Base-by-base conservation (phyloP, 192 early-diverging fungal genomes). In the Haplosporangium gracile region DNA sequence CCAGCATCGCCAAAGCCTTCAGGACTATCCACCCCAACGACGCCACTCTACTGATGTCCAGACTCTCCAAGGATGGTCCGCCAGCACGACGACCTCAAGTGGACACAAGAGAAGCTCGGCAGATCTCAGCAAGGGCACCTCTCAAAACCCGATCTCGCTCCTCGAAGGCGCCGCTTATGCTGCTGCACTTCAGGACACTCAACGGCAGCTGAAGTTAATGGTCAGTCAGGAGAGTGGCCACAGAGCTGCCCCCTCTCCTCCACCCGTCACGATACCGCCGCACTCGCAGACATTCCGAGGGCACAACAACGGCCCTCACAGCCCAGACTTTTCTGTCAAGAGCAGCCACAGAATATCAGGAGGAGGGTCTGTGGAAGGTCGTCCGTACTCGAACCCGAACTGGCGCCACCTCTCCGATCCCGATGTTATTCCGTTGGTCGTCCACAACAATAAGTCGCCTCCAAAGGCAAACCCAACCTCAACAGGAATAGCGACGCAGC, bases 1-100 rank as follows among this genome's bases (percentile, higher is more conserved):
- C 8, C 80, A 82, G 9, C 69, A 81, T 34, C 57, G 43, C 10
- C 74, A 76, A 29, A 72, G 74, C 36, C 72, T 82, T 45, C 53
- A 74, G 4, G 81, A 47, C 2, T 77, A 77, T n/a, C 76, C 39
- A 36, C 72, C 60, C 0, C 51, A 72, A 10, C 51, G 82, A 63
- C 70, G 82, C 15, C 82, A 83, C 26, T 83, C 82, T 32, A 39
- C 72, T 2, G 82, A 83, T 18, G 77, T 78, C 18, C 82, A 74
- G 5, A 83, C n/a, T 6, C 15, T 70, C 1, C 34, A 55, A 24
- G 72, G 76, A 11, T 83, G 82, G 82, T 55, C 29, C 51, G 68
- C 22, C 47, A 68, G 47, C 63, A 45, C 11, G 29, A 20, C 22
- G 24, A 63, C 74, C 57, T 39, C 43, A 38, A 6, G 65, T 47